These are phyloP conservation scores for Septoria petroselini DNA, from an alignment of 2,329 filamentous ascomycete species.

Conservation along the genomic window DNA sequence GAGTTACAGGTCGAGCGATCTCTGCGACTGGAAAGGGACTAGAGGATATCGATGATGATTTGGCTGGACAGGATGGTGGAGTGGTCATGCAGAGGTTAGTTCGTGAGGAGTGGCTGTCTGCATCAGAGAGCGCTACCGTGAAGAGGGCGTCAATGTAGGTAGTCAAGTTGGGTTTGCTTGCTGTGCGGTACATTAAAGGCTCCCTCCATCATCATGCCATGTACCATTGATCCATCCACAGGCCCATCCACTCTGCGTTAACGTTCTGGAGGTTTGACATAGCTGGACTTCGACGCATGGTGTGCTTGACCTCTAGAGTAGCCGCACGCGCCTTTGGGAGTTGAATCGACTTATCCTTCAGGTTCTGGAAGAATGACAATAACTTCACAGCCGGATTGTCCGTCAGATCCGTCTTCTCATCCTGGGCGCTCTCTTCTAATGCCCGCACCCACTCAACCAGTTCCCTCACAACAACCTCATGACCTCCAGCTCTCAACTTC, in stretches of 20 bases:
- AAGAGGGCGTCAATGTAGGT: no score
- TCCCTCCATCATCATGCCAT: background rate
- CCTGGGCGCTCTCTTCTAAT: slow-evolving; percentile 2
- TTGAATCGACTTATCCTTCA: slow-evolving; percentile 13
- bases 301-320: slow-evolving; percentile 17
- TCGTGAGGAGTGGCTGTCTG: background rate
- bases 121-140: background rate
- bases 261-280: slow-evolving; percentile 27
- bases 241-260: slow-evolving; percentile 14
- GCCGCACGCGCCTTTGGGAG: slow-evolving; percentile 15
- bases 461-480: background rate
- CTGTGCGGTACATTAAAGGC: no score
- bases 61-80: slow-evolving; percentile 1
- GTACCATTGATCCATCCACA: slow-evolving; percentile 25
- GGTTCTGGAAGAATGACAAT: slow-evolving; percentile 27
- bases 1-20: slow-evolving; percentile 1
- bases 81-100: background rate
- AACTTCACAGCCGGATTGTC: slow-evolving; percentile 27
- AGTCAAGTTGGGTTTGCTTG: no score
- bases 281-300: slow-evolving; percentile 27
- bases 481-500: background rate
- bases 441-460: slow-evolving; percentile 8
- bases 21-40: slow-evolving; percentile 2
- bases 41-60: slow-evolving; percentile 1
- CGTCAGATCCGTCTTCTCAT: background rate